phyloP scores from a whole-genome alignment of 345 rosid species.

The Syzygium oleosum region DNA sequence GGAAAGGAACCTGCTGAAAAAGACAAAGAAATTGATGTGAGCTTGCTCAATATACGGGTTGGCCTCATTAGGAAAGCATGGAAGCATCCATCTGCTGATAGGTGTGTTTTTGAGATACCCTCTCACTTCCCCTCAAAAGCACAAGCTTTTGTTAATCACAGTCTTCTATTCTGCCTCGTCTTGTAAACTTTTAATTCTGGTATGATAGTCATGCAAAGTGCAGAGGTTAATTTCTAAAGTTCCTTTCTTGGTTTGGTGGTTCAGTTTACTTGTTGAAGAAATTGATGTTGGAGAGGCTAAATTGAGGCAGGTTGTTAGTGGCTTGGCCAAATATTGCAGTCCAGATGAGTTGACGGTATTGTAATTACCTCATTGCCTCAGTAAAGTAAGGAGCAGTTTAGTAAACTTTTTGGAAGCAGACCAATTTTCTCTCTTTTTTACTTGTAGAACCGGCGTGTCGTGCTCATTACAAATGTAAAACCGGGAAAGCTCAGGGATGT shows the following conservation, averaged over 20 bases:
- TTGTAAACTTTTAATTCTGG: not conserved
- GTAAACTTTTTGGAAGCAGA: not conserved
- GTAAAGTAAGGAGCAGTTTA: not conserved
- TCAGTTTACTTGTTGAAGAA: constrained; percentile 96
- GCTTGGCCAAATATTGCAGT: constrained; percentile 80
- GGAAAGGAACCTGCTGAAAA: constrained; percentile 47
- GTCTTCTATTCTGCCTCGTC: not conserved
- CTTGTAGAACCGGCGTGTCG: constrained; percentile 70
- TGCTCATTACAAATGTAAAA: constrained; percentile 88
- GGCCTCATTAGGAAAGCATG: constrained; percentile 85
- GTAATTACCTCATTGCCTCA: not conserved
- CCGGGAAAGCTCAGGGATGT: constrained; percentile 97
- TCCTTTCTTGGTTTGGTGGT: not conserved
- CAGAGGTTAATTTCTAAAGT: not conserved
- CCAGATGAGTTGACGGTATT: constrained; percentile 79
- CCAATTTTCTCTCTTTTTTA: constrained; percentile 8
- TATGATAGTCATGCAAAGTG: not conserved
- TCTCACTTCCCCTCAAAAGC: not conserved
- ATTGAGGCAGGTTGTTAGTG: constrained; percentile 94
- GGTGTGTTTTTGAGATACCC: constrained; percentile 36
- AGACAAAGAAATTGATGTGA: constrained; percentile 76
- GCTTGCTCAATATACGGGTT: constrained; percentile 80
- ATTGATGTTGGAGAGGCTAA: constrained; percentile 88
- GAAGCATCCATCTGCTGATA: constrained; percentile 99
- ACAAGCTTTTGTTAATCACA: not conserved